Evolutionary conservation across 441 rosid species (phyloP).

Genomic region (Geranium incanum): DNA sequence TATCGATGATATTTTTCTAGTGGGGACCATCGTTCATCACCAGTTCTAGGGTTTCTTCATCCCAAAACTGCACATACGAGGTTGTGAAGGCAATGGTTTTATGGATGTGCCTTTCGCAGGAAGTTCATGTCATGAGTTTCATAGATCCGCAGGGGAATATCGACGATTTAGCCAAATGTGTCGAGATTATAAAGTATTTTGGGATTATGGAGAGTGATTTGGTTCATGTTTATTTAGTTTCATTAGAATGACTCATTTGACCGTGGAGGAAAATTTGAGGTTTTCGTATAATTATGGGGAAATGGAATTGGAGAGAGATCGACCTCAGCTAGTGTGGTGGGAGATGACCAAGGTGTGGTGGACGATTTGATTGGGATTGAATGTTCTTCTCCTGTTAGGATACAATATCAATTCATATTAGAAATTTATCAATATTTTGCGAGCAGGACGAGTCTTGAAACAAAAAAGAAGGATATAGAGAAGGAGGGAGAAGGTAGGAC

Average conservation of each 20-base stretch:
- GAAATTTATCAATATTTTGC: conserved; percentile 76
- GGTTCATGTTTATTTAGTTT: conserved; percentile 58
- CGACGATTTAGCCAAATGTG: conserved; percentile 23
- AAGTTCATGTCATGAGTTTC: conserved; percentile 45
- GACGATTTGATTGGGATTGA: conserved; percentile 30
- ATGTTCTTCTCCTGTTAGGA: conserved; percentile 32
- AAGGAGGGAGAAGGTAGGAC: conserved; percentile 72
- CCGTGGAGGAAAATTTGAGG: conserved; percentile 58
- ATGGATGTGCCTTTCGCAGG: conserved; percentile 43
- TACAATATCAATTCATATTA: conserved; percentile 41
- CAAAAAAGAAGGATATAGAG: conserved; percentile 74
- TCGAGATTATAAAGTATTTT: conserved; percentile 19
- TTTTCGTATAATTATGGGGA: conserved; percentile 18
- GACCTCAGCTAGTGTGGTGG: conserved; percentile 32
- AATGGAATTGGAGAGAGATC: conserved; percentile 29
- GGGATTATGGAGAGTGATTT: conserved; percentile 32
- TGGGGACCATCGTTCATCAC: conserved; percentile 69
- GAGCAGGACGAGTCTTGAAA: conserved; percentile 56
- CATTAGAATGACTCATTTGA: conserved; percentile 51
- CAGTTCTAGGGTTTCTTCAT: conserved; percentile 55
- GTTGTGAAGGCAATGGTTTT: conserved; percentile 57
- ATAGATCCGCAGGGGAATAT: conserved; percentile 46
- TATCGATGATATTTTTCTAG: conserved; percentile 60
- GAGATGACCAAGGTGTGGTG: conserved; percentile 20
- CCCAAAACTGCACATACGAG: conserved; percentile 32